Base-by-base conservation (phyloP, 768 basidiomycete species). In the Mycena capillaripes region DNA sequence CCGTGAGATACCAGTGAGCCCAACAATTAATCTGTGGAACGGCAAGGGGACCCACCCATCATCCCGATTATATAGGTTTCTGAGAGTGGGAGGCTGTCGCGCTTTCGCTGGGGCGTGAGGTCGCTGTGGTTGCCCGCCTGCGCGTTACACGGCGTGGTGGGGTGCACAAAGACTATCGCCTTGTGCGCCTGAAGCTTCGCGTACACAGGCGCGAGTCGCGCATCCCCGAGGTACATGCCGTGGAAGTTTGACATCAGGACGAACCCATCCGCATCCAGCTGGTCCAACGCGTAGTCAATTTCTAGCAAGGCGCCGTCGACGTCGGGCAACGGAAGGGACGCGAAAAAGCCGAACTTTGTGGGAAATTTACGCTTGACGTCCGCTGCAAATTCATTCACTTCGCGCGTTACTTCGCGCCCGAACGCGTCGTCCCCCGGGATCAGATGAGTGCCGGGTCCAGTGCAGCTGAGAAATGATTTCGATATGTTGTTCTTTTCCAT, bases 281-380 rank as follows among this genome's bases (percentile, higher is more conserved):
- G 52, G 42, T 70, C 69, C 5, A 70, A 34, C 2, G 61, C 69
- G 61, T 70, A 70, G 44, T 64, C 69, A 34, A 70, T 70, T 50
- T 70, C 69, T 10, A 70, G 44, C 5, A 70, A 62, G 56, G 29
- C 25, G 44, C 69, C 44, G 6, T 10, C 38, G 38, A 38, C 16
- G 38, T 38, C 38, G 38, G 38, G 38, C 38, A 38, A 16, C 38
- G 38, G 38, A 10, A 38, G 7, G 38, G 38, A 38, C 38, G 38
- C 38, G 38, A 38, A 38, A 10, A 38, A 38, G 2, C 38, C 38
- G 9, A 38, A 38, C 16, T 38, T 38, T 16, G 3, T 8, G 38
- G 38, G 38, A 16, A 11, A 16, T 38, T 38, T 38, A 10, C 38
- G 38, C 16, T 38, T 38, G 11, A 38, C 10, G 16, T 38, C 38